Conservation (phyloP, 805 yeast genomes). For the Cyberlindnera suaveolens region DNA sequence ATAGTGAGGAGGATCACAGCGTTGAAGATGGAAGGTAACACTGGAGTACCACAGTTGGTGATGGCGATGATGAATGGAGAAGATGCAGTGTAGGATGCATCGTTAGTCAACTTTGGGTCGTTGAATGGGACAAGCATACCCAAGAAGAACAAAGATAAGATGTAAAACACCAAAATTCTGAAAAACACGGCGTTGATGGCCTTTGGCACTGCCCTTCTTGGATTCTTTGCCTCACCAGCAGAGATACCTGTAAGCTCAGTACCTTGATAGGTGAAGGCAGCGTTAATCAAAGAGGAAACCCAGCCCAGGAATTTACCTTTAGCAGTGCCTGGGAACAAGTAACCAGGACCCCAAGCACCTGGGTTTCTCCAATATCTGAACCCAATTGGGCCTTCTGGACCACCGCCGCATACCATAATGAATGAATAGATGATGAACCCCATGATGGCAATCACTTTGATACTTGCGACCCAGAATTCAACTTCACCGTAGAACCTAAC, state of each 20-base stretch:
- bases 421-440: conserved; percentile 67
- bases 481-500: conserved; percentile 68
- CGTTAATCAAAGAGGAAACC: conserved; percentile 61
- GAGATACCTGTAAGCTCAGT: conserved; percentile 71
- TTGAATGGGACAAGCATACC: conserved; percentile 67
- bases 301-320: conserved; percentile 64
- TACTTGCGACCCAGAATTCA: conserved; percentile 67
- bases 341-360: conserved; percentile 70
- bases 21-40: conserved; percentile 64
- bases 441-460: conserved; percentile 61
- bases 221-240: conserved; percentile 69
- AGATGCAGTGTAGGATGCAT: conserved; percentile 37
- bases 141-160: conserved; percentile 57
- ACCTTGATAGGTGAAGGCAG: conserved; percentile 80
- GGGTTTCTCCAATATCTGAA: conserved; percentile 80
- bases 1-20: conserved; percentile 63
- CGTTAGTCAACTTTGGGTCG: conserved; percentile 43
- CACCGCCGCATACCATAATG: conserved; percentile 73
- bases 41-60: conserved; percentile 56
- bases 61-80: conserved; percentile 76
- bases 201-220: conserved; percentile 64
- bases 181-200: conserved; percentile 65
- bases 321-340: conserved; percentile 37
- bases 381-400: conserved; percentile 62
- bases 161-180: conserved; percentile 62